Percentiles rank a stretch among this genome's conserved stretches.
These are phyloP conservation scores for Hippophae gyantsensis DNA, from an alignment of 306 rosid species.

Conservation along the genomic window DNA sequence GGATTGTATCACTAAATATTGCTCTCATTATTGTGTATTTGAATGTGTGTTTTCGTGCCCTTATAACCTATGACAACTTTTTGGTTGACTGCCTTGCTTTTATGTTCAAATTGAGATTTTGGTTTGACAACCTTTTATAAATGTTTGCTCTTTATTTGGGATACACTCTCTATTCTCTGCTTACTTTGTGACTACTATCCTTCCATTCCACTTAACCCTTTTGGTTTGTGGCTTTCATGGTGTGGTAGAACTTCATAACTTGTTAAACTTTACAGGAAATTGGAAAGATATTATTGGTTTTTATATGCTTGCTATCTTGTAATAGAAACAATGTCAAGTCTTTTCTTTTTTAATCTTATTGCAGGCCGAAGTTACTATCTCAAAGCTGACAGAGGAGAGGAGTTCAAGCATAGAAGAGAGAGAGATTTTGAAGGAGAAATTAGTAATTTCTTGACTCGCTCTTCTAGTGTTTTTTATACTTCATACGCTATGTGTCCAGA, in stretches of 20 bases:
- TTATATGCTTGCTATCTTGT: background rate
- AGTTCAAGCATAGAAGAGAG: constrained; percentile 47
- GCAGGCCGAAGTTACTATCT: constrained; percentile 62
- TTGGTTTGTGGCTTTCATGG: too few relatives aligned
- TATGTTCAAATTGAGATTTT: background rate
- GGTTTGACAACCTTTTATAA: background rate
- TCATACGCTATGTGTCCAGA: too few relatives aligned
- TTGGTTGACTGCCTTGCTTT: too few relatives aligned
- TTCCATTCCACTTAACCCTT: too few relatives aligned
- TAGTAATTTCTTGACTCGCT: constrained; percentile 36
- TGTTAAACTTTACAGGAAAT: too few relatives aligned
- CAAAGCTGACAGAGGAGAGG: constrained; percentile 60
- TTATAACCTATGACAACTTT: too few relatives aligned
- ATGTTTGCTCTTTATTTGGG: background rate
- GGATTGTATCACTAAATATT: too few relatives aligned
- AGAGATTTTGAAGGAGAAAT: constrained; percentile 41
- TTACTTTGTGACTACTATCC: too few relatives aligned
- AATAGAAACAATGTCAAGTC: background rate
- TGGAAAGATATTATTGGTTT: background rate
- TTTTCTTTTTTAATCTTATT: constrained; percentile 16
- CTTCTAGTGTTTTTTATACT: constrained; percentile 4
- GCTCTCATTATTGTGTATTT: too few relatives aligned
- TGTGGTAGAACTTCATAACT: too few relatives aligned
- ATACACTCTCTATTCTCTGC: background rate
- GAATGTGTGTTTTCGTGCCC: too few relatives aligned